These are phyloP conservation scores for Fusarium chuoi DNA, from an alignment of 2,329 filamentous ascomycete species.

Conservation along the genomic window DNA sequence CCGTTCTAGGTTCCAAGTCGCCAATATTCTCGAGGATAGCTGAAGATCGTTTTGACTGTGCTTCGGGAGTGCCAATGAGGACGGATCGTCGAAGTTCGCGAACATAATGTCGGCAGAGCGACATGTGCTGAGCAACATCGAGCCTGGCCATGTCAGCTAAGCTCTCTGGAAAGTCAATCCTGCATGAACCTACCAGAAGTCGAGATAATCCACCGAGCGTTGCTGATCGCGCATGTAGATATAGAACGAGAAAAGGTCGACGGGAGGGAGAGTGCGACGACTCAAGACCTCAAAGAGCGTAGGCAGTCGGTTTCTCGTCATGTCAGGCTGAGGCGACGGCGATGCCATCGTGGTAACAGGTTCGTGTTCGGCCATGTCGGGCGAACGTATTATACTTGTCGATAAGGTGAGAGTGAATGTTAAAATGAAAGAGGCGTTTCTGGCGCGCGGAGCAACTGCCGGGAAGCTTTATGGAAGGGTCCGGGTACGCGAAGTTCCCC, in stretches of 20 bases:
- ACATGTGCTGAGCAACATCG: constrained; percentile 99
- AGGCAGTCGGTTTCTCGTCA: constrained; percentile 83
- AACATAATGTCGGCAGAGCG: constrained; percentile 95
- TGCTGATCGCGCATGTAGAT: constrained; percentile 99
- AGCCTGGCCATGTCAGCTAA: constrained; percentile 70
- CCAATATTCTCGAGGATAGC: constrained; percentile 78
- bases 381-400: constrained; percentile 11
- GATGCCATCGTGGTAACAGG: constrained; percentile 47
- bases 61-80: constrained; percentile 89
- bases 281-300: constrained; percentile 96
- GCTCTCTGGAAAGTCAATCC: neutral
- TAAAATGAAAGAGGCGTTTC: constrained; percentile 31
- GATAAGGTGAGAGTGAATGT: constrained; percentile 19
- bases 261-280: constrained; percentile 90
- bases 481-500: constrained; percentile 35
- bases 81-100: constrained; percentile 94
- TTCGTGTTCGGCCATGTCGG: constrained; percentile 44
- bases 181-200: constrained; percentile 82
- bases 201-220: constrained; percentile 95
- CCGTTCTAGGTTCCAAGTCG: constrained; percentile 70
- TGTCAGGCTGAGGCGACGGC: constrained; percentile 67
- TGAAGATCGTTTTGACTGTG: constrained; percentile 90
- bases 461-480: constrained; percentile 27
- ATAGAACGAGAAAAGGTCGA: constrained; percentile 98
- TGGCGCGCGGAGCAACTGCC: constrained; percentile 27